Conservation (phyloP, 805 yeast genomes). For the Ogataea neopini region DNA sequence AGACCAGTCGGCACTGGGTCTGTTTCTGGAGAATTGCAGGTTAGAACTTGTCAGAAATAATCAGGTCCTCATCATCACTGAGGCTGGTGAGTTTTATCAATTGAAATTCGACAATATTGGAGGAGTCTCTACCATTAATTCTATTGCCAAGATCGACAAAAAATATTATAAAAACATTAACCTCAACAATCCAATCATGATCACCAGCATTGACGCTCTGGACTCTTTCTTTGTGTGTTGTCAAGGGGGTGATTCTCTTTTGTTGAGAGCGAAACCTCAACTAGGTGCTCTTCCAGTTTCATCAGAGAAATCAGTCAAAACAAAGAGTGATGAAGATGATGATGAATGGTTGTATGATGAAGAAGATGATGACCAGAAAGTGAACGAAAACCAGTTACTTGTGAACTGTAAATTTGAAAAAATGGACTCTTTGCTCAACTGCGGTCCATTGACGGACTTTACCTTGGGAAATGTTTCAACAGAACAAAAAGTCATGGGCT, state of each 20-base stretch:
- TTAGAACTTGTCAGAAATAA: conserved; percentile 37
- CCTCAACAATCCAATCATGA: conserved; percentile 40
- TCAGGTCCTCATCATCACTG: conserved; percentile 42
- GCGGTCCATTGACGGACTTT: conserved; percentile 74
- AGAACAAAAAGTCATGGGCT: conserved; percentile 56
- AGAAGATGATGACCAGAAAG: conserved; percentile 33
- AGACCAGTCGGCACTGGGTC: conserved; percentile 52
- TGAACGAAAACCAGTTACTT: conserved; percentile 15
- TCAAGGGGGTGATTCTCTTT: conserved; percentile 56
- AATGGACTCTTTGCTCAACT: conserved; percentile 57
- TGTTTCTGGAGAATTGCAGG: conserved; percentile 56
- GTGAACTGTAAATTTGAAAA: conserved; percentile 40
- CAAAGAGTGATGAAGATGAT: conserved; percentile 41
- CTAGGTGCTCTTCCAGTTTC: conserved; percentile 11
- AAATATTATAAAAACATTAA: conserved; percentile 25
- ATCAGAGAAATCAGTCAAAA: conserved; percentile 11
- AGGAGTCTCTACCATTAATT: conserved; percentile 36
- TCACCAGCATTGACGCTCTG: conserved; percentile 40
- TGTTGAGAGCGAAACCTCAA: conserved; percentile 44
- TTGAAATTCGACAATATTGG: conserved; percentile 36
- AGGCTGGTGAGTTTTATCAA: conserved; percentile 44
- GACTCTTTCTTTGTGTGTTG: conserved; percentile 60
- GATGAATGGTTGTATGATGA: conserved; percentile 43
- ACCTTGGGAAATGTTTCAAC: conserved; percentile 62
- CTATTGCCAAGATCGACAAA: conserved; percentile 22